Percentiles rank a stretch among this genome's conserved stretches.
Conservation (phyloP, 768 basidiomycete species). For the Mrakia frigida region DNA sequence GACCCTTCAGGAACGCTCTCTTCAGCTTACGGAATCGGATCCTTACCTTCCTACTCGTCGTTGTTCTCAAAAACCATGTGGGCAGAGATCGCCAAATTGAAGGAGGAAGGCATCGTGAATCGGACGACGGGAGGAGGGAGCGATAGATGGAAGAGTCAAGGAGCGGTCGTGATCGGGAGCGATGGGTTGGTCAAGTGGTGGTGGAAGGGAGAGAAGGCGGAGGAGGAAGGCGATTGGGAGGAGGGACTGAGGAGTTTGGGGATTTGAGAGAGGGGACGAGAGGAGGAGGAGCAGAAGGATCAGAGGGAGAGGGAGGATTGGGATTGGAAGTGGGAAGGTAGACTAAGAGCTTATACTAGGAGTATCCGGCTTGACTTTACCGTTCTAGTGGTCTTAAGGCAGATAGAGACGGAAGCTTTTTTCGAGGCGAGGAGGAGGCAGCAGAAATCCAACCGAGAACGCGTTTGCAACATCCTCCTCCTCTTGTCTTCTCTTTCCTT, state of each 20-base stretch:
- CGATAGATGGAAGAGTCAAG: constrained; percentile 30
- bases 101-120: constrained; percentile 24
- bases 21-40: constrained; percentile 27
- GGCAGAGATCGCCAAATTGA: constrained; percentile 2
- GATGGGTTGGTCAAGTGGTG: constrained; percentile 22
- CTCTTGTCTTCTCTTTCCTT: too few relatives aligned
- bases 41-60: neutral
- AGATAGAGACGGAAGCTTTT: too few relatives aligned
- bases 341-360: too few relatives aligned
- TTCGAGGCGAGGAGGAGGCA: too few relatives aligned
- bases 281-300: neutral
- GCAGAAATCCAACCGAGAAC: too few relatives aligned
- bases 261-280: neutral
- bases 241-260: constrained; percentile 12
- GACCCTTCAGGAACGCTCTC: constrained; percentile 15
- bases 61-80: constrained; percentile 11
- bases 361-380: neutral
- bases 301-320: neutral
- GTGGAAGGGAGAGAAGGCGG: constrained; percentile 24
- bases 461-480: too few relatives aligned
- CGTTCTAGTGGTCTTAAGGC: neutral
- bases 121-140: constrained; percentile 24
- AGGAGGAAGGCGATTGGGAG: constrained; percentile 29
- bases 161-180: constrained; percentile 2
- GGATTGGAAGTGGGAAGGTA: neutral